Base-by-base conservation (phyloP, 2,329 filamentous ascomycete genomes). In the Microcera coccophila region DNA sequence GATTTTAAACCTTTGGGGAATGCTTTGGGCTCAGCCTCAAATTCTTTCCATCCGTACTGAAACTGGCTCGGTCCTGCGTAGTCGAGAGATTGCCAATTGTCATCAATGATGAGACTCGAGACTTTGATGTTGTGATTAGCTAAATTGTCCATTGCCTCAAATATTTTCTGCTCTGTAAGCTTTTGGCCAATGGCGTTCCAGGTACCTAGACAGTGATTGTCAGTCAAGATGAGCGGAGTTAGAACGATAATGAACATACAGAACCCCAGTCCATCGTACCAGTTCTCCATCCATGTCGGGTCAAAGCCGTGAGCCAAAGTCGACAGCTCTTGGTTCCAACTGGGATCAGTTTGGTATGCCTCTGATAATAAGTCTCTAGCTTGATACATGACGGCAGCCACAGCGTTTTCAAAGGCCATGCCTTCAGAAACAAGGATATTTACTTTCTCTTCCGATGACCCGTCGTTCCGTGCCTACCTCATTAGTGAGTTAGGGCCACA, bases 141-240 rank as follows among this genome's bases (percentile, higher is more conserved):
- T 10, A 98, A 70, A 2, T 77, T 74, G 44, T 89, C 80, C 1
- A 97, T 71, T 2, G 90, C 89, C 31, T 81, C 65, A 11, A 90
- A 71, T 12, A 98, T 79, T 55, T 89, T 94, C 16, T 87, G 74
- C 47, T 91, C 87, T 0, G 84, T 93, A 24, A 98, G 72, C 34
- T 83, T 71, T 56, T 94, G 88, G 0, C 93, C 93, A 0, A 98
- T 73, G 0, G 83, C 86, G 60, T 97, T 98, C 93, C 93, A 98
- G 1, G 93, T 98, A 62, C 78, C 79, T 81, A 35, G 5, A 3
- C 3, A n/a, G n/a, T n/a, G n/a, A 11, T 15, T 5, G 48, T 62
- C 14, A 64, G 50, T 32, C 35, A 8, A n/a, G 14, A 17, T 15
- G 11, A 26, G 7, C n/a, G 9, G 8, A 16, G 20, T 4, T 3